Percentiles rank a stretch among this genome's conserved stretches.
These are phyloP conservation scores for Mycena filopes DNA, from an alignment of 768 basidiomycete species.

Conservation along the genomic window DNA sequence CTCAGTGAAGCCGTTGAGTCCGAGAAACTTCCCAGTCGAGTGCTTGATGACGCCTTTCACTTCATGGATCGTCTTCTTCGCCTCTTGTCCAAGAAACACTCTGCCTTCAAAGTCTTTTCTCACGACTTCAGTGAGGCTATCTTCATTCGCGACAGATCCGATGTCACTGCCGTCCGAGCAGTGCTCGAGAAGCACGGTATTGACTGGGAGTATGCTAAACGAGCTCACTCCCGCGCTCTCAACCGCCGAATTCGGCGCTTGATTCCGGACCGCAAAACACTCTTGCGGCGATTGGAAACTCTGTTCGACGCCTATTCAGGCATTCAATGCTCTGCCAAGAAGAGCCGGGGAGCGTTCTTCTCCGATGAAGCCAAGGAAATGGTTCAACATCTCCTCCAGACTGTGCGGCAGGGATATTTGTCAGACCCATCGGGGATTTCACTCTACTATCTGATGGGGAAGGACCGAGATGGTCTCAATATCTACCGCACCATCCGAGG, in stretches of 20 bases:
- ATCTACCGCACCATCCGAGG: conserved; percentile 27
- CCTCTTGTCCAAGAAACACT: too few species aligned
- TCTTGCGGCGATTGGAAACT: not conserved
- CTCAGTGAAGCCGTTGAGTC: too few species aligned
- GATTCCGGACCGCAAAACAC: too few species aligned
- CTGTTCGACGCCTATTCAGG: not conserved
- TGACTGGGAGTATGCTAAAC: not conserved
- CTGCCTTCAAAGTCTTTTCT: not conserved
- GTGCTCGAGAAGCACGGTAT: not conserved
- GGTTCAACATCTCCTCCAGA: not conserved
- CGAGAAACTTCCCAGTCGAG: not conserved
- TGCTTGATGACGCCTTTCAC: not conserved
- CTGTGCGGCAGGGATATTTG: too few species aligned
- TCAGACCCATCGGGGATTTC: too few species aligned
- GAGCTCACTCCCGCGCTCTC: not conserved
- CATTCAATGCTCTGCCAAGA: not conserved
- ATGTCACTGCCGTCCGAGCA: not conserved
- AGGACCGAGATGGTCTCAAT: conserved; percentile 28
- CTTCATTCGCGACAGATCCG: not conserved
- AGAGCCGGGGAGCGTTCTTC: not conserved
- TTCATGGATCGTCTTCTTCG: conserved; percentile 4
- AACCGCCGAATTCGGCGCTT: conserved; percentile 1
- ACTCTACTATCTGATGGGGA: too few species aligned
- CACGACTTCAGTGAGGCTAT: not conserved
- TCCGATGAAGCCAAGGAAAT: conserved; percentile 5